Evolutionary conservation across 116 monocot species (phyloP), one percentile per base, ranked within the genome.

Genomic region (Zostera marina): DNA sequence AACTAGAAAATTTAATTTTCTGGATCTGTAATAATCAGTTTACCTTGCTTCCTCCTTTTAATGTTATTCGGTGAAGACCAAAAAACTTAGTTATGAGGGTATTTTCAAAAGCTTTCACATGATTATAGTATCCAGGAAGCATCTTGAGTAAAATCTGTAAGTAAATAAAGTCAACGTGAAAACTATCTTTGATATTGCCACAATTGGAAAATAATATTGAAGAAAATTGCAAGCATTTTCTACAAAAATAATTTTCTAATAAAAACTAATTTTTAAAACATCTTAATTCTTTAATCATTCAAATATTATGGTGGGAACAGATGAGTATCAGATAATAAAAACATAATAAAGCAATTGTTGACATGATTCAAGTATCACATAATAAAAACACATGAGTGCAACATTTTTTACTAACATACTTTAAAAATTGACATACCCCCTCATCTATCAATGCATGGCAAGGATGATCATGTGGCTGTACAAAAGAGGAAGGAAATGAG

Each of bases 31-130:
- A 47, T 26, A 43, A 22, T 19, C 3, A 20, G 59, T 25, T 76
- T 73, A 93, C 93, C 93, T 93, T 93, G 64, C 83, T 88, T 57
- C 93, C 93, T 41, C 81, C 79, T 58, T 77, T 79, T 67, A 84
- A 84, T 64, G 74, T 94, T 57, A 94, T 79, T 42, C 88, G 64
- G 45, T 94, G 94, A 54, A 94, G 94, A 45, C 94, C 94, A 79
- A 94, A 94, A 74, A 94, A 88, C 56, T 94, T 94, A 23, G 94
- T 88, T 63, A 93, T 81, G 20, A 93, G 88, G 26, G 93, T 93
- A 55, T 93, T 93, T 32, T 93, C 93, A 68, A 81, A 80, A 39
- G 75, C 72, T 43, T 70, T 74, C 11, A 93, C 93, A 68, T 93
- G 93, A 64, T 77, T 65, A 14, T 88, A 63, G 64, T 93, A 93